Evolutionary conservation across 306 rosid species (phyloP).

Genomic region (Rubus idaeus): DNA sequence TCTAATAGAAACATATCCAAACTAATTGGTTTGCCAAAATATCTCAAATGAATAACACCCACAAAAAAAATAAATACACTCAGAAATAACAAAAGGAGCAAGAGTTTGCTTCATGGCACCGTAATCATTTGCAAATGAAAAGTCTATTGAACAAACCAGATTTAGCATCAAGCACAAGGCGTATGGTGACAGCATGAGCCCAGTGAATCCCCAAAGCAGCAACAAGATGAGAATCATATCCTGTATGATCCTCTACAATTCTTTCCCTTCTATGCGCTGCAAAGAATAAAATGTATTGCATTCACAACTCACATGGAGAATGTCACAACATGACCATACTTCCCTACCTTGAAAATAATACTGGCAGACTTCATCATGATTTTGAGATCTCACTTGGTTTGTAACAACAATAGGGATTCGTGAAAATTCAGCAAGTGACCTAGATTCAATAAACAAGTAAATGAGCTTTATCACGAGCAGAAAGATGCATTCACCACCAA

Average conservation of each 20-base stretch:
- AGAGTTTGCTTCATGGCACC: neutral
- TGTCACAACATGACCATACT: conserved; percentile 21
- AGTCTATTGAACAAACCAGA: conserved; percentile 48
- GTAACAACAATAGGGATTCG: conserved; percentile 88
- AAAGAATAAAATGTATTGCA: conserved; percentile 21
- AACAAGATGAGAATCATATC: conserved; percentile 82
- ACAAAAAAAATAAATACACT: neutral
- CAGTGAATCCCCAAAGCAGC: conserved; percentile 95
- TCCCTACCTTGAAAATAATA: conserved; percentile 84
- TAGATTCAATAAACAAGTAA: conserved; percentile 30
- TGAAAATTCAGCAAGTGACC: conserved; percentile 93
- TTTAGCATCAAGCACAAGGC: conserved; percentile 82
- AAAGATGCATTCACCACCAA: conserved; percentile 19
- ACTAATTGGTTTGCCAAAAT: neutral
- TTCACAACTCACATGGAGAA: conserved; percentile 18
- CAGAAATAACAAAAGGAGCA: neutral
- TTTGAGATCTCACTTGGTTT: conserved; percentile 89
- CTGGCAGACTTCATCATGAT: conserved; percentile 54
- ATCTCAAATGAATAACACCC: too few relatives aligned
- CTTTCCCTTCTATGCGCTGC: conserved; percentile 43
- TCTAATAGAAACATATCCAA: neutral
- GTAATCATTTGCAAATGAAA: neutral
- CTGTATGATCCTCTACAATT: conserved; percentile 29
- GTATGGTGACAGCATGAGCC: conserved; percentile 97
- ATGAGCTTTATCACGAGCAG: conserved; percentile 9